Percentiles rank a stretch among this genome's conserved stretches.
Evolutionary conservation across 1,284 basidiomycete species (phyloP).

Genomic region (Leccinum fallax): DNA sequence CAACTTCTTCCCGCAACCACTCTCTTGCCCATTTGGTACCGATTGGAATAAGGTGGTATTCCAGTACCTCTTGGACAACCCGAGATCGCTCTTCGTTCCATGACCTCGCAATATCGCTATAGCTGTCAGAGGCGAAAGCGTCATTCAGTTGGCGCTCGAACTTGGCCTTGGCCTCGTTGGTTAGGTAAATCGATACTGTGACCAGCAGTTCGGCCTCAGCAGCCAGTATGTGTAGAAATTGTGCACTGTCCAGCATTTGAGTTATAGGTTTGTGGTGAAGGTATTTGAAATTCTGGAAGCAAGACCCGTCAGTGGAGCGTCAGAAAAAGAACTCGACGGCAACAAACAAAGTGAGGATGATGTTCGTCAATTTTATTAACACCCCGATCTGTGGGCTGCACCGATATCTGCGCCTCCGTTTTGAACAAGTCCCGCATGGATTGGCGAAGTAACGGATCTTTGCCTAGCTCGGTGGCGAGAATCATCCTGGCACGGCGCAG

Average conservation of each 20-base stretch:
- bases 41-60: conserved; percentile 80
- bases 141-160: conserved; percentile 79
- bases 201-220: conserved; percentile 91
- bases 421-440: conserved; percentile 82
- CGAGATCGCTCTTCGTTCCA: conserved; percentile 92
- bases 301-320: conserved; percentile 8
- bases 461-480: conserved; percentile 88
- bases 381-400: conserved; percentile 92
- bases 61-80: conserved; percentile 78
- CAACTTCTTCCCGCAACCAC: conserved; percentile 87
- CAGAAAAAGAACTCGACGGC: neutral
- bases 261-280: conserved; percentile 78
- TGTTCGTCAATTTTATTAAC: conserved; percentile 87
- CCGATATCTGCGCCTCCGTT: conserved; percentile 76
- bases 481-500: conserved; percentile 82
- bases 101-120: conserved; percentile 81
- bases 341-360: conserved; percentile 85
- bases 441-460: conserved; percentile 88
- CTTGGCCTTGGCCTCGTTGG: conserved; percentile 58
- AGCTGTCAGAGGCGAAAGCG: conserved; percentile 85
- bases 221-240: conserved; percentile 90
- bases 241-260: conserved; percentile 73
- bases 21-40: conserved; percentile 89
- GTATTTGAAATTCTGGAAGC: conserved; percentile 90
- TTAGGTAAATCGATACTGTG: conserved; percentile 73